Percentiles rank a stretch among this genome's conserved stretches.
Conservation (phyloP, 2,329 filamentous ascomycete genomes). For the Fusarium odoratissimum region DNA sequence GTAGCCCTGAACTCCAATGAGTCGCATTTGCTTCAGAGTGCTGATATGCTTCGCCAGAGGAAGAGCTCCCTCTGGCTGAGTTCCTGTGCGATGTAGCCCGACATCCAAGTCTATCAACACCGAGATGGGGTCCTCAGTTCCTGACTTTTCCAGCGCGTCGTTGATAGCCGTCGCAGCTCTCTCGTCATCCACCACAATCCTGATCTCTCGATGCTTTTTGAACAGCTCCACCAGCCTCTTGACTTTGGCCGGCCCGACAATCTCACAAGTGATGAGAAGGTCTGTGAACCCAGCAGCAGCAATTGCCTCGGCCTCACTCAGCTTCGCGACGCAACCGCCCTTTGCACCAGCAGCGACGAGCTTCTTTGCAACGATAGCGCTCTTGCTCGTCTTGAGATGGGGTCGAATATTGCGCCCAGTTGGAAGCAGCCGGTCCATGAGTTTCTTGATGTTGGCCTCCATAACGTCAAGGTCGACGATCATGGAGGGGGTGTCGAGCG, state of each 20-base stretch:
- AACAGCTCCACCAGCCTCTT: conserved; percentile 27
- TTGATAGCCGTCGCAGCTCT: conserved; percentile 25
- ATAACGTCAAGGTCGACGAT: conserved; percentile 64
- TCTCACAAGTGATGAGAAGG: conserved; percentile 37
- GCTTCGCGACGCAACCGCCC: conserved; percentile 32
- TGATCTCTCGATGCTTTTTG: conserved; percentile 1
- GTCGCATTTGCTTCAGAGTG: neutral
- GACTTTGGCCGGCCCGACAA: conserved; percentile 24
- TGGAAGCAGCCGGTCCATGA: conserved; percentile 58
- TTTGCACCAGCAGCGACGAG: conserved; percentile 32
- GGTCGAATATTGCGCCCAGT: conserved; percentile 48
- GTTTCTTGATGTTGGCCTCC: conserved; percentile 61
- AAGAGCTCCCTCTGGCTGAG: neutral
- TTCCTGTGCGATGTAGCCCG: conserved; percentile 22
- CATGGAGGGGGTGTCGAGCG: conserved; percentile 67
- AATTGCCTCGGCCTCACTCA: conserved; percentile 35
- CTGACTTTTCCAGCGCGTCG: conserved; percentile 3
- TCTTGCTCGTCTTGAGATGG: conserved; percentile 37
- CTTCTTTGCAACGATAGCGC: conserved; percentile 15
- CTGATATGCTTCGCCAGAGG: conserved; percentile 15
- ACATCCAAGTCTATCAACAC: conserved; percentile 36
- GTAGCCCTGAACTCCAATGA: conserved; percentile 36
- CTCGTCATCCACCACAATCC: conserved; percentile 27
- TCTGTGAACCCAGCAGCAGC: conserved; percentile 29
- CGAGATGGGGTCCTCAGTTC: neutral